Evolutionary conservation across 129 eudicot species (phyloP).

Genomic region (Tagetes erecta): DNA sequence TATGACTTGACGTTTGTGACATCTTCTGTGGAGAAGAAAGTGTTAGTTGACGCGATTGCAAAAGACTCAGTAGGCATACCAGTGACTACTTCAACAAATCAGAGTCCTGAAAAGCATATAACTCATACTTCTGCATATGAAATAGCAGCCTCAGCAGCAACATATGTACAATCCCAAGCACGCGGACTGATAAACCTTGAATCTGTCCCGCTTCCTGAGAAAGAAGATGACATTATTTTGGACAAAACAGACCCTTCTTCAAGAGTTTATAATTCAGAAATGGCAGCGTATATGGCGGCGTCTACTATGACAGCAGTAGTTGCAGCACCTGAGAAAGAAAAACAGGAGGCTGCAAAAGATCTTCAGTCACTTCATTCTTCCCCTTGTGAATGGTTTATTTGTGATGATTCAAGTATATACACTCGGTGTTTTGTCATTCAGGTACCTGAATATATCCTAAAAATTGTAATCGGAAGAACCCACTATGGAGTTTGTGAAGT

Average conservation of each 20-base stretch:
- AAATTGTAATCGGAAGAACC: not conserved
- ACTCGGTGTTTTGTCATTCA: slow-evolving; percentile 81
- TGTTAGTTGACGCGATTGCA: slow-evolving; percentile 46
- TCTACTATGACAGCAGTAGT: slow-evolving; percentile 90
- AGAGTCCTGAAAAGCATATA: slow-evolving; percentile 12
- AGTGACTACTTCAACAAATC: slow-evolving; percentile 22
- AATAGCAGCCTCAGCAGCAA: slow-evolving; percentile 81
- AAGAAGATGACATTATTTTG: slow-evolving; percentile 11
- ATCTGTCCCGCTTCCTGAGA: slow-evolving; percentile 26
- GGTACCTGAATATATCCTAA: slow-evolving; percentile 35
- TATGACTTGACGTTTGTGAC: slow-evolving; percentile 67
- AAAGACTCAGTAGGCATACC: slow-evolving; percentile 35
- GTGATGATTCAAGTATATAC: slow-evolving; percentile 70
- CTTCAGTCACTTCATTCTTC: slow-evolving; percentile 77
- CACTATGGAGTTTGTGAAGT: not conserved
- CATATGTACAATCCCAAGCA: slow-evolving; percentile 64
- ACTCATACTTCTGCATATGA: slow-evolving; percentile 54
- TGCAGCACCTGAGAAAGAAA: slow-evolving; percentile 74
- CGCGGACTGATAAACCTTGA: slow-evolving; percentile 36
- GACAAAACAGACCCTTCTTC: slow-evolving; percentile 33
- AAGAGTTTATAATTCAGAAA: slow-evolving; percentile 56
- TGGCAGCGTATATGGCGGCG: slow-evolving; percentile 83
- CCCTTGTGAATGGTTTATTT: slow-evolving; percentile 86
- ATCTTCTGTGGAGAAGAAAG: slow-evolving; percentile 75
- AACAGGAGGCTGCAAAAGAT: slow-evolving; percentile 69